Evolutionary conservation across 1,139 yeast species (phyloP).

Genomic region (Debaryomycetaceae sp.): DNA sequence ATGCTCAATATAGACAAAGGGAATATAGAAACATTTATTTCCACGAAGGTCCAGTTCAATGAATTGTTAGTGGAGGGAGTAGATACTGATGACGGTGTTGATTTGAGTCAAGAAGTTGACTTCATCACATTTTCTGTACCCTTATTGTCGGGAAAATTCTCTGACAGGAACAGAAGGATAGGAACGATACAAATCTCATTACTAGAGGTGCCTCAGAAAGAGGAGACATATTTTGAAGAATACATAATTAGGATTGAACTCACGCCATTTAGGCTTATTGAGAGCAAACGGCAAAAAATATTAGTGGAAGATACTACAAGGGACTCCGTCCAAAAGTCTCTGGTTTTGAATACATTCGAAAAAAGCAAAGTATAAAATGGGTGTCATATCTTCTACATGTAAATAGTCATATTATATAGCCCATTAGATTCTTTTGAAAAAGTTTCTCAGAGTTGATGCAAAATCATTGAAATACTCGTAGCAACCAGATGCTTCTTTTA

Average conservation of each 20-base stretch:
- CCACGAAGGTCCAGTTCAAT: conserved; percentile 9
- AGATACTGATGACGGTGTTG: conserved; percentile 8
- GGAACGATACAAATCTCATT: conserved; percentile 35
- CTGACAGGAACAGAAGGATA: conserved; percentile 18
- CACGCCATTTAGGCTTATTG: conserved; percentile 11
- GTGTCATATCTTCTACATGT: conserved; percentile 18
- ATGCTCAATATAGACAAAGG: conserved; percentile 19
- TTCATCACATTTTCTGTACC: conserved; percentile 38
- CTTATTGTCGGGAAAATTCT: conserved; percentile 20
- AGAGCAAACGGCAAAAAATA: neutral
- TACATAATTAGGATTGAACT: conserved; percentile 26
- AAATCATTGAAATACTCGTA: conserved; percentile 22
- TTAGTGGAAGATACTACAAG: neutral
- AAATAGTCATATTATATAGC: conserved; percentile 1
- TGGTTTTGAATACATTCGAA: neutral
- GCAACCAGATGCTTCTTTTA: conserved; percentile 33
- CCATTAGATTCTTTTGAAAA: conserved; percentile 11
- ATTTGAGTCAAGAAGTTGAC: conserved; percentile 4
- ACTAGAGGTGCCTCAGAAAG: conserved; percentile 17
- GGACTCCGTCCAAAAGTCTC: neutral
- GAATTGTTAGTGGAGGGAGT: conserved; percentile 6
- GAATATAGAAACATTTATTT: conserved; percentile 31
- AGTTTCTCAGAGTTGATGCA: conserved; percentile 15
- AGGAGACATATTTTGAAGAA: conserved; percentile 8
- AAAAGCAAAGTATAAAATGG: conserved; percentile 17